Base-by-base conservation (phyloP, 768 basidiomycete genomes). In the Agaricus blazei region DNA sequence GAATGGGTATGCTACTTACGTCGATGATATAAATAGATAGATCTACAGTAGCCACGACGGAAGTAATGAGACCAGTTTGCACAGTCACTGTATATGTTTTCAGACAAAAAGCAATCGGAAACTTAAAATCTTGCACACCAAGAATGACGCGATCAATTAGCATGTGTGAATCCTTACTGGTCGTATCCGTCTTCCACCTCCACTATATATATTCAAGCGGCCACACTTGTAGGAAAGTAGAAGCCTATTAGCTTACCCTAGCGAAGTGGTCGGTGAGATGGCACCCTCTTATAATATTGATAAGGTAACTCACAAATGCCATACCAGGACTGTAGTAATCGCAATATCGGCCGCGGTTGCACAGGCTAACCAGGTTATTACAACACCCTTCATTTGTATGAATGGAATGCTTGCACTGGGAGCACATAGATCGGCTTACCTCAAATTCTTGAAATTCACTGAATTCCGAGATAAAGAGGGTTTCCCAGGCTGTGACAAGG, bases 91-190 rank as follows among this genome's bases (percentile, higher is more conserved):
- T 24, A 19, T 11, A 43, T 14, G 26, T n/a, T 46, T 28, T 34
- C 3, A 23, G 14, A 24, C 45, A 27, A 11, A 42, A 43, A n/a
- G 24, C 19, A 19, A 19, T 44, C 40, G 15, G 47, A 44, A 19
- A 40, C 4, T 34, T 9, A 41, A 14, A 15, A 48, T 54, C 11
- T 43, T 12, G 57, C 67, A 31, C 51, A 75, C 72, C 19, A 51
- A 72, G 62, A 50, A 79, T 77, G 50, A 80, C 73, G 48, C 63
- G 69, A 58, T 78, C 73, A 1, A 80, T 64, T 40, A 73, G 59
- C 41, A 72, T 63, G 56, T 79, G 75, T 1, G 77, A 76, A 3
- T 60, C 56, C 3, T 64, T 56, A 54, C 19, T 19, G 19, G 19
- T 19, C 19, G 77, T 75, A 9, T 76, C 77, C 0, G 76, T 77